These are phyloP conservation scores for Neofusicoccum ribis DNA, from an alignment of 2,329 filamentous ascomycete species.

Conservation along the genomic window DNA sequence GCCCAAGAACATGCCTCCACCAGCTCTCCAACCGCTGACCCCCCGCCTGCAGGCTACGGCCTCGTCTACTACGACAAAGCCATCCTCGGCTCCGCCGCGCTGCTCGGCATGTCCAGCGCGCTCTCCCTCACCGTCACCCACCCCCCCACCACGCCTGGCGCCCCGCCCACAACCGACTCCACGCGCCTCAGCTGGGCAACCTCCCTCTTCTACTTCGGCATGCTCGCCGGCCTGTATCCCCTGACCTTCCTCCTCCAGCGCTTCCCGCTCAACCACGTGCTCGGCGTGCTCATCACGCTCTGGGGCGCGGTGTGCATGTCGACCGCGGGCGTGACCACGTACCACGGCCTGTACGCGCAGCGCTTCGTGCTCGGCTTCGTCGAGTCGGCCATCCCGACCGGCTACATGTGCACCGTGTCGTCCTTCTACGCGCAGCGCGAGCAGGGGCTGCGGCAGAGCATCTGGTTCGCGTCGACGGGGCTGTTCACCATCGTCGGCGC, in stretches of 20 bases:
- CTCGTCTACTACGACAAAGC: conserved; percentile 74
- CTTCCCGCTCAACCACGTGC: conserved; percentile 64
- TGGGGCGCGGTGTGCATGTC: conserved; percentile 69
- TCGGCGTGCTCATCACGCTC: conserved; percentile 63
- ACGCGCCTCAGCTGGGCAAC: conserved; percentile 73
- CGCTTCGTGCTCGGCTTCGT: conserved; percentile 59
- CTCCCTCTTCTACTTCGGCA: conserved; percentile 78
- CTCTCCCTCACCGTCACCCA: conserved; percentile 59
- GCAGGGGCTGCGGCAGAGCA: conserved; percentile 34
- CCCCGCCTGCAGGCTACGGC: conserved; percentile 55
- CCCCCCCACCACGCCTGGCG: conserved; percentile 42
- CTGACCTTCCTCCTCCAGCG: conserved; percentile 71
- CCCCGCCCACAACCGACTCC: conserved; percentile 58
- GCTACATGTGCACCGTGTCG: conserved; percentile 56
- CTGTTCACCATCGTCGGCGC: conserved; percentile 29
- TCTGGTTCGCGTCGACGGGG: conserved; percentile 31
- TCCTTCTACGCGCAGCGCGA: conserved; percentile 44
- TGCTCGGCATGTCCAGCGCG: conserved; percentile 76
- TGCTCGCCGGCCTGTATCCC: conserved; percentile 72
- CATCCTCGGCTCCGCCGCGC: conserved; percentile 69
- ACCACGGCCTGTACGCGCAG: conserved; percentile 61
- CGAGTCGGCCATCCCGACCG: conserved; percentile 58
- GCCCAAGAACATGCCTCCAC: not conserved
- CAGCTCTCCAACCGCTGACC: conserved; percentile 28
- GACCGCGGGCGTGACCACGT: conserved; percentile 62